Percentiles rank a stretch among this genome's conserved stretches.
Evolutionary conservation across 1,284 basidiomycete genomes (phyloP).

Genomic region (Cutaneotrichosporon cavernicola): DNA sequence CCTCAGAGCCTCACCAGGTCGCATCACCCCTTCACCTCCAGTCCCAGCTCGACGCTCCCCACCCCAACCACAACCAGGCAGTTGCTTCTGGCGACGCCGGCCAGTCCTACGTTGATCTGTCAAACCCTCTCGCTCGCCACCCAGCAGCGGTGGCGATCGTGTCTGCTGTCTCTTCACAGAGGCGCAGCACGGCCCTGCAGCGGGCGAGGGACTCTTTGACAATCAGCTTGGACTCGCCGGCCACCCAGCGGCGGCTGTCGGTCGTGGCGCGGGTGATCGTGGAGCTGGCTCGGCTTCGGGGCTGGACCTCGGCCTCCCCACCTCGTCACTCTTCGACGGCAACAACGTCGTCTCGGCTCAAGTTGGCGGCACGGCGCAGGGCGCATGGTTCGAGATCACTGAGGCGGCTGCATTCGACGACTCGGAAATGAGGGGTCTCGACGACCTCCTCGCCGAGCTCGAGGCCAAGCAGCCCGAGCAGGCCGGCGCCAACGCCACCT

Average conservation of each 20-base stretch:
- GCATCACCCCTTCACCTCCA: conserved; percentile 26
- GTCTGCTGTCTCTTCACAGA: conserved; percentile 27
- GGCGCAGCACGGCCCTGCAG: conserved; percentile 48
- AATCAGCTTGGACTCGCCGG: conserved; percentile 34
- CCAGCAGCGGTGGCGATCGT: conserved; percentile 52
- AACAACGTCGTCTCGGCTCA: conserved; percentile 6
- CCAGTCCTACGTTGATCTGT: conserved; percentile 27
- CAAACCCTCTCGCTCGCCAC: conserved; percentile 47
- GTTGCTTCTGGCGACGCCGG: conserved; percentile 19
- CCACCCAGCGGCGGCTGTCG: conserved; percentile 32
- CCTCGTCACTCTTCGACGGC: conserved; percentile 18
- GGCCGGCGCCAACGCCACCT: conserved; percentile 18
- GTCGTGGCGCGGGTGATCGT: conserved; percentile 44
- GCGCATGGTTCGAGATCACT: conserved; percentile 26
- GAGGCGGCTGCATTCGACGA: conserved; percentile 29
- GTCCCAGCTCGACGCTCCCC: conserved; percentile 20
- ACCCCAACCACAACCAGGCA: conserved; percentile 11
- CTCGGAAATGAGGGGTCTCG: conserved; percentile 23
- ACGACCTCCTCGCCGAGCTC: conserved; percentile 30
- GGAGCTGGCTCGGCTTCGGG: conserved; percentile 42
- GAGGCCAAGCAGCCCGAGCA: conserved; percentile 21
- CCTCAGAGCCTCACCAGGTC: conserved; percentile 19
- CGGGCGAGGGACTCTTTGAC: conserved; percentile 48
- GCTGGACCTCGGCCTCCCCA: conserved; percentile 32
- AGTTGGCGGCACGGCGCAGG: conserved; percentile 20